Percentiles rank a stretch among this genome's conserved stretches.
Evolutionary conservation across 2,329 filamentous ascomycete species (phyloP).

Genomic region (Colletotrichum sp.): DNA sequence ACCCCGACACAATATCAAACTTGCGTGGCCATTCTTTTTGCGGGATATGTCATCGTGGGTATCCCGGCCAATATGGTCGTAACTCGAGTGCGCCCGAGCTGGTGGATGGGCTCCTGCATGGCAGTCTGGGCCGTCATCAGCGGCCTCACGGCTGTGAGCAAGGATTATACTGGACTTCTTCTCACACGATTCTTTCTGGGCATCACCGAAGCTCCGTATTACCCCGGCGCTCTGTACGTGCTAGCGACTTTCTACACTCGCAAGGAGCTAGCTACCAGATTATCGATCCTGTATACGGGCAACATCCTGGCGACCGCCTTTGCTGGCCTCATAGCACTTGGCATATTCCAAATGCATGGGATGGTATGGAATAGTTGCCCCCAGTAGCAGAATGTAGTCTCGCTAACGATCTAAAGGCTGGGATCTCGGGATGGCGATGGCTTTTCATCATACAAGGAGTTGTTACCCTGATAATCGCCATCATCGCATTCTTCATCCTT

Average conservation of each 20-base stretch:
- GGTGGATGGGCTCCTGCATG: constrained; percentile 19
- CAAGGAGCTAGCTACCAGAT: constrained; percentile 31
- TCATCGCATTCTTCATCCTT: constrained; percentile 17
- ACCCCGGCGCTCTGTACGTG: constrained; percentile 31
- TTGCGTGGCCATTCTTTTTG: constrained; percentile 16
- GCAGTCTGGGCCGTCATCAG: constrained; percentile 31
- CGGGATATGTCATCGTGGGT: constrained; percentile 34
- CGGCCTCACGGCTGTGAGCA: constrained; percentile 30
- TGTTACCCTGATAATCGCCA: constrained; percentile 21
- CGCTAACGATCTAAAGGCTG: neutral
- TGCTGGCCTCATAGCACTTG: constrained; percentile 30
- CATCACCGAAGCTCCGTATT: constrained; percentile 33
- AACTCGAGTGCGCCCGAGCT: constrained; percentile 7
- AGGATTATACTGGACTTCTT: constrained; percentile 27
- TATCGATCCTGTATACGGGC: constrained; percentile 32
- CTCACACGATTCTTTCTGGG: constrained; percentile 30
- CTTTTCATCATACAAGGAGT: constrained; percentile 80
- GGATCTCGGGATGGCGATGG: constrained; percentile 72
- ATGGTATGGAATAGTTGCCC: constrained; percentile 22
- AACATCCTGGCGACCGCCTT: constrained; percentile 30
- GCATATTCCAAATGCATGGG: constrained; percentile 32
- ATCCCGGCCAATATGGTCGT: constrained; percentile 25
- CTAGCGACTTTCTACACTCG: constrained; percentile 35
- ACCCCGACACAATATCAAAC: constrained; percentile 30
- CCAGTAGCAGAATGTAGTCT: rapidly evolving